Evolutionary conservation across 2,329 filamentous ascomycete genomes (phyloP).

Genomic region (Colletotrichum liaoningense): DNA sequence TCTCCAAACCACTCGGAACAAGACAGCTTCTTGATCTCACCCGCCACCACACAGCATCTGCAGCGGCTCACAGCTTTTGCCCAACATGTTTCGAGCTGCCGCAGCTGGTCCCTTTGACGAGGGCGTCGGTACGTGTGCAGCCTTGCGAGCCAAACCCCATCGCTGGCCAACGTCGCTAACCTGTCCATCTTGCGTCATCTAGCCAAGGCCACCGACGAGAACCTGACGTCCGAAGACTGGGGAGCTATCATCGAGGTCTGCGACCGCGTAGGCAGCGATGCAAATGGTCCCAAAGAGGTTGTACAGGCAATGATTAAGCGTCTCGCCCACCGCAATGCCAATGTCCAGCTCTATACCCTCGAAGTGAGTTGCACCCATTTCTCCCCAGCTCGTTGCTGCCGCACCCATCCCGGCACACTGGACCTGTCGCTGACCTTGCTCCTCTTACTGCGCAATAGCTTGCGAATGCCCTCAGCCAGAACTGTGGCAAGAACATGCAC

Average conservation of each 20-base stretch:
- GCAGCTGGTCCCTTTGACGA: constrained; percentile 69
- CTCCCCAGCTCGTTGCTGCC: background rate
- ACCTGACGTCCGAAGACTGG: constrained; percentile 86
- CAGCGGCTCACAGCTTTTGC: constrained; percentile 35
- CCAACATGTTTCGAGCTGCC: constrained; percentile 69
- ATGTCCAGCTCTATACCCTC: constrained; percentile 94
- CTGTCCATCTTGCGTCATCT: constrained; percentile 11
- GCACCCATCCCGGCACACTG: background rate
- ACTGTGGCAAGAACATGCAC: constrained; percentile 88
- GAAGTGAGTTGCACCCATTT: constrained; percentile 66
- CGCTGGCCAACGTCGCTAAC: background rate
- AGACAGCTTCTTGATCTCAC: background rate
- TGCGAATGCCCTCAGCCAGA: constrained; percentile 90
- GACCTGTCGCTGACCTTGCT: constrained; percentile 21
- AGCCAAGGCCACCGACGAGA: constrained; percentile 93
- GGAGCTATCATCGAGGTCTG: constrained; percentile 73
- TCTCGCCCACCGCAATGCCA: constrained; percentile 92
- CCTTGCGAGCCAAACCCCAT: background rate
- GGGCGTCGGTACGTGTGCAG: constrained; percentile 62
- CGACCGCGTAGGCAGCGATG: constrained; percentile 67
- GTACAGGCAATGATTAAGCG: constrained; percentile 92
- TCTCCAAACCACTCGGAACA: background rate
- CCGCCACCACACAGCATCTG: constrained; percentile 2
- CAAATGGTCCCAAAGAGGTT: constrained; percentile 79
- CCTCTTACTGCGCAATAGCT: constrained; percentile 61